Evolutionary conservation across 371 early-diverging fungal species (phyloP), one percentile per base, ranked within the genome.

Genomic region (Mortierella sp.): DNA sequence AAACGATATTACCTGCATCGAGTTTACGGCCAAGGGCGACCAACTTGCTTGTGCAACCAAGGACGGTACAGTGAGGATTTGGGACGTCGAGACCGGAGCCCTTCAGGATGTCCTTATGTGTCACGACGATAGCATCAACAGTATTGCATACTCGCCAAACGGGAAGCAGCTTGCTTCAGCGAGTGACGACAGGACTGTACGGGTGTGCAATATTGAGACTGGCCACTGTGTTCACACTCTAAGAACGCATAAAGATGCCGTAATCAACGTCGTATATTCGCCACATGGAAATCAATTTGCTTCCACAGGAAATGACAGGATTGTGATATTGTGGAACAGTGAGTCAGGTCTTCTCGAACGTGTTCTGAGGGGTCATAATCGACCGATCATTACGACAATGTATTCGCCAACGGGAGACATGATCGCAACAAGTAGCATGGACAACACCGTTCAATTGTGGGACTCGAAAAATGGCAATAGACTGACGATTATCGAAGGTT

Each of bases 401-500:
- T 69, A 57, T 33, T 70, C 63, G 21, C 63, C 70, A 1, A 45
- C 41, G 33, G 70, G 70, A 8, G 40, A 28, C 8, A 55, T 28
- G 33, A 52, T 70, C 16, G 63, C 70, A 16, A 41, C 58, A 1
- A 64, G 58, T 4, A 57, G 57, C 41, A 2, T 0, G 2, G 70
- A 70, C 33, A 63, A 58, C 32, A 70, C 63, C 10, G 48, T 63
- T 21, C 58, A 58, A 19, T 1, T 70, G 1, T 70, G 70, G 70
- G 62, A 70, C 24, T 28, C 41, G n/a, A 28, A 38, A 11, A 40
- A 21, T 8, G 67, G 58, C 8, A 40, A 58, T 4, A 22, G 40
- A 22, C 16, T 55, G 40, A 38, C 28, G 7, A 24, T 53, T 7
- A 32, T 65, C n/a, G n/a, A 19, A 19, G 53, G 52, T 16, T 65